Evolutionary conservation across 371 early-diverging fungal genomes (phyloP).

Genomic region (Apophysomyces ossiformis): DNA sequence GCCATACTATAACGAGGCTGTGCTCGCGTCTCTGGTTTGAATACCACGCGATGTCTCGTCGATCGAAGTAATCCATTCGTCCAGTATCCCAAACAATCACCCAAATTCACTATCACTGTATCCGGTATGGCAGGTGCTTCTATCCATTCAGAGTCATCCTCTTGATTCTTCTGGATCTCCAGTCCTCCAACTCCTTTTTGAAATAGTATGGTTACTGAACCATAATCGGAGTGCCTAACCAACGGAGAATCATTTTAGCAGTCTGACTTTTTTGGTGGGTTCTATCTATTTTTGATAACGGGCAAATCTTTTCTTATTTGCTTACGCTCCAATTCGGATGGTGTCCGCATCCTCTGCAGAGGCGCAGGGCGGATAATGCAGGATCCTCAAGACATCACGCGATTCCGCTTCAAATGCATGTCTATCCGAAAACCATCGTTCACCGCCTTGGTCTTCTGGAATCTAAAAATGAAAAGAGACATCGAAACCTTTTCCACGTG

Average conservation of each 20-base stretch:
- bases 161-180: conserved; percentile 52
- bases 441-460: conserved; percentile 48
- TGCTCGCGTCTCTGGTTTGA: conserved; percentile 42
- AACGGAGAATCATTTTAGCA: background rate
- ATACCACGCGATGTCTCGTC: conserved; percentile 68
- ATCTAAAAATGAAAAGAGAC: conserved; percentile 27
- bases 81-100: conserved; percentile 70
- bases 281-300: background rate
- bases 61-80: conserved; percentile 62
- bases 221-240: conserved; percentile 62
- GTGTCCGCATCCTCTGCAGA: conserved; percentile 23
- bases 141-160: conserved; percentile 42
- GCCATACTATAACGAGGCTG: conserved; percentile 63
- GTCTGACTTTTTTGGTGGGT: no score
- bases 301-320: background rate
- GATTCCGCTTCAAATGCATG: conserved; percentile 50
- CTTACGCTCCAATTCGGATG: conserved; percentile 57
- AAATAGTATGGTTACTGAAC: conserved; percentile 64
- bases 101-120: conserved; percentile 64
- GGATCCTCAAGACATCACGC: conserved; percentile 50
- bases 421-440: conserved; percentile 44
- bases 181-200: conserved; percentile 66
- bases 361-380: conserved; percentile 53
- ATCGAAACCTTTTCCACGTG: background rate
- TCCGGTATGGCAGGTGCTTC: conserved; percentile 58